Evolutionary conservation across 2,329 filamentous ascomycete genomes (phyloP).

Genomic region (Neospermospora avenae): DNA sequence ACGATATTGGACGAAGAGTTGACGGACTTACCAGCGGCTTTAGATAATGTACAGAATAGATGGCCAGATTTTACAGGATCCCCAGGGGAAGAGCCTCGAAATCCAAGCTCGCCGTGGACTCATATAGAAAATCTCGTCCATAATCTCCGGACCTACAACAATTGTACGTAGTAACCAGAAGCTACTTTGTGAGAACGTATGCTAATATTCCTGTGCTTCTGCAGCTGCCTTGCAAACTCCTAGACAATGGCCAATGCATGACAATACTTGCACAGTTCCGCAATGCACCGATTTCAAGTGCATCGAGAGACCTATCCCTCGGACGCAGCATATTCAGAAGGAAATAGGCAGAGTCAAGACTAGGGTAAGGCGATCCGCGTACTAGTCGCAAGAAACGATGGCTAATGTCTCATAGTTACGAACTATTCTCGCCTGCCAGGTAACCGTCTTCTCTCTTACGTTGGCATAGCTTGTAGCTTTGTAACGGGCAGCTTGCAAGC

Average conservation of each 20-base stretch:
- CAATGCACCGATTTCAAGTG: conserved; percentile 9
- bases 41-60: neutral
- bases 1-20: conserved; percentile 7
- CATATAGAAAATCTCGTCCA: conserved; percentile 21
- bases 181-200: too few relatives aligned
- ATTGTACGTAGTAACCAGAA: neutral
- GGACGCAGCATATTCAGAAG: conserved; percentile 3
- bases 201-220: neutral
- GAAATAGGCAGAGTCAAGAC: conserved; percentile 20
- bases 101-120: conserved; percentile 18
- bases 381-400: neutral
- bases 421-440: conserved; percentile 25
- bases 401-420: conserved; percentile 21
- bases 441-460: neutral
- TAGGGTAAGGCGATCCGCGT: neutral
- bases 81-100: neutral
- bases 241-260: conserved; percentile 19
- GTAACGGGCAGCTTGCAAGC: too few relatives aligned
- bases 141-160: conserved; percentile 17
- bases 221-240: conserved; percentile 3
- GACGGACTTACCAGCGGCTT: conserved; percentile 1
- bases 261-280: conserved; percentile 7
- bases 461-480: too few relatives aligned
- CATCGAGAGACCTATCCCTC: conserved; percentile 14
- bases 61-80: conserved; percentile 10